Evolutionary conservation across 75 land plant species (phyloP).

Genomic region (Sequoia sempervirens): DNA sequence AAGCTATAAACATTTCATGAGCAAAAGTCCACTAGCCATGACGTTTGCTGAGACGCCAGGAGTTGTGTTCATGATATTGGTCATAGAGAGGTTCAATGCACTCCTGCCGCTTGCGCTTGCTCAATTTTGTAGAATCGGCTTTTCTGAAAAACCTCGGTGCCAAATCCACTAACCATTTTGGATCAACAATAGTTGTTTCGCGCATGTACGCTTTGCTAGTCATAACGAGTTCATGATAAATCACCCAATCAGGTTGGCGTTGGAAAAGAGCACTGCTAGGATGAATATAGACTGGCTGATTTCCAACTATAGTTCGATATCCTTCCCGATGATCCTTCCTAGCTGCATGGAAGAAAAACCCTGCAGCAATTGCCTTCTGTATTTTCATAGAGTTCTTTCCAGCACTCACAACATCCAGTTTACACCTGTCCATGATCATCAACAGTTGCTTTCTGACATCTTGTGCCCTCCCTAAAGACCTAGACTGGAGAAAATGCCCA

Average conservation of each 20-base stretch:
- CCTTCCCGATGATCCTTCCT: constrained; percentile 91
- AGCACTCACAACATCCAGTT: constrained; percentile 83
- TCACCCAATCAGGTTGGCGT: constrained; percentile 90
- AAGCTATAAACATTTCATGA: not conserved
- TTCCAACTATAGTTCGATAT: constrained; percentile 77
- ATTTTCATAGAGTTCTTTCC: constrained; percentile 79
- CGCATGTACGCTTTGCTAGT: constrained; percentile 92
- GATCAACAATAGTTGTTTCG: constrained; percentile 77
- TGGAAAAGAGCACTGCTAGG: constrained; percentile 89
- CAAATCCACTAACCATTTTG: constrained; percentile 84
- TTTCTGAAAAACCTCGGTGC: constrained; percentile 84
- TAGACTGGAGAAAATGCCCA: constrained; percentile 86
- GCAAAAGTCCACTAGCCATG: constrained; percentile 40
- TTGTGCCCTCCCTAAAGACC: constrained; percentile 83
- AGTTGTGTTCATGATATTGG: constrained; percentile 85
- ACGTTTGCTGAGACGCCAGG: constrained; percentile 86
- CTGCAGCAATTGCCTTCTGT: constrained; percentile 76
- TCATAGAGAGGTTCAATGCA: constrained; percentile 88
- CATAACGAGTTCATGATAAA: constrained; percentile 87
- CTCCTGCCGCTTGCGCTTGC: constrained; percentile 85
- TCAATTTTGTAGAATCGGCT: constrained; percentile 81
- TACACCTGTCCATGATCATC: constrained; percentile 87
- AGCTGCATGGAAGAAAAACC: constrained; percentile 87
- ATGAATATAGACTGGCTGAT: constrained; percentile 84
- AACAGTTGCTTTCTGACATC: constrained; percentile 92